Evolutionary conservation across 192 early-diverging fungal species (phyloP).

Genomic region (Gigaspora rosea): DNA sequence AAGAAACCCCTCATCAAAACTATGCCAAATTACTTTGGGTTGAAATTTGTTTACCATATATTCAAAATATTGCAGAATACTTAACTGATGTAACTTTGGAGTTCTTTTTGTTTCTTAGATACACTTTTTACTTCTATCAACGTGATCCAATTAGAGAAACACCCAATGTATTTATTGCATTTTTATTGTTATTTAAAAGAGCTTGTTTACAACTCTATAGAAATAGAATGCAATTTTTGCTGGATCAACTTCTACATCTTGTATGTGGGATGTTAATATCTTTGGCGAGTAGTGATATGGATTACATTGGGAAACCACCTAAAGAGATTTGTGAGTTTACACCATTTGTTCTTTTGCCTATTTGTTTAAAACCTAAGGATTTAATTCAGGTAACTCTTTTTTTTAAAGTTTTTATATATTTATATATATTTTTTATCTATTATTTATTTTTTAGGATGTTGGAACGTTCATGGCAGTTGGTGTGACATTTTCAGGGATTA

Average conservation of each 20-base stretch:
- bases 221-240: slow-evolving; percentile 43
- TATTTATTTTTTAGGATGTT: slow-evolving; percentile 26
- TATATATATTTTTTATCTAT: slow-evolving; percentile 26
- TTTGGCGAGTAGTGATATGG: slow-evolving; percentile 47
- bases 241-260: slow-evolving; percentile 58
- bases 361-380: neutral
- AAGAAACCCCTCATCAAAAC: neutral
- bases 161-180: slow-evolving; percentile 49
- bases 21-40: neutral
- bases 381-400: neutral
- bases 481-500: slow-evolving; percentile 61
- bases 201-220: slow-evolving; percentile 55
- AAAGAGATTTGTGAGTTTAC: slow-evolving; percentile 47
- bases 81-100: neutral
- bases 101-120: neutral
- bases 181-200: slow-evolving; percentile 48
- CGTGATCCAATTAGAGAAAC: slow-evolving; percentile 50
- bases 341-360: slow-evolving; percentile 25
- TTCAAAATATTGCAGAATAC: neutral
- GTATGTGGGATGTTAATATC: slow-evolving; percentile 58
- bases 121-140: slow-evolving; percentile 24
- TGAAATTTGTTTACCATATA: neutral
- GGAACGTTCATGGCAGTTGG: slow-evolving; percentile 62
- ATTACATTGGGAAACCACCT: slow-evolving; percentile 56
- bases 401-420: neutral